Base-by-base conservation (phyloP, 2,329 filamentous ascomycete species). In the Penicillium freii region DNA sequence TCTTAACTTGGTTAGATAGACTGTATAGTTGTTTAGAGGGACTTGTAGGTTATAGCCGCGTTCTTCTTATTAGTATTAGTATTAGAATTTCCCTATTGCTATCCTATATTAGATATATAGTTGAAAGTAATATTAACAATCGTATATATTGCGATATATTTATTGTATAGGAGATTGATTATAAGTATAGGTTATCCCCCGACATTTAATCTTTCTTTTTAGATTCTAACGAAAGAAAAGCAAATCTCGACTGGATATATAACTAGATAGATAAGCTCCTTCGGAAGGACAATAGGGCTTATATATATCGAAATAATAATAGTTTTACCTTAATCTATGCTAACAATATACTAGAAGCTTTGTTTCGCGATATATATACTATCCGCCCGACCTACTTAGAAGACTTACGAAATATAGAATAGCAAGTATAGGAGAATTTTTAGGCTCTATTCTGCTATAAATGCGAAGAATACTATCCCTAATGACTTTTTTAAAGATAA, bases 31-130 rank as follows among this genome's bases (percentile, higher is more conserved):
- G 23, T 17, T 62, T 43, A 38, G 54, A 60, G 39, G 47, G 54
- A 31, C 56, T 71, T 15, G 45, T 50, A 6, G 51, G 66, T 33
- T 73, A 67, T 58, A 51, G 65, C 23, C 66, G 54, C 33, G 57
- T 71, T 31, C 54, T 74, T 5, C 67, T 74, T 50, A 59, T 75
- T 23, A 62, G 68, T n/a, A 71, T 58, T 51, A 60, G 65, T 21
- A 72, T 71, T 38, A 59, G 70, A 17, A 72, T 74, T 36, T 58
- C 60, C 29, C 59, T 62, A 17, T 55, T 69, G 39, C 39, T 73
- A 47, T 66, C 61, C 31, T 70, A 71, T 60, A 51, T 74, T 5
- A 67, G 68, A 34, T 50, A 42, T 4, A 1, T 19, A n/a, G 52
- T 54, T 23, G 21, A 54, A 7, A 48, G 10, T n/a, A 54, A 70